Evolutionary conservation across 2,329 filamentous ascomycete species (phyloP).

Genomic region (Penicillium polonicum): DNA sequence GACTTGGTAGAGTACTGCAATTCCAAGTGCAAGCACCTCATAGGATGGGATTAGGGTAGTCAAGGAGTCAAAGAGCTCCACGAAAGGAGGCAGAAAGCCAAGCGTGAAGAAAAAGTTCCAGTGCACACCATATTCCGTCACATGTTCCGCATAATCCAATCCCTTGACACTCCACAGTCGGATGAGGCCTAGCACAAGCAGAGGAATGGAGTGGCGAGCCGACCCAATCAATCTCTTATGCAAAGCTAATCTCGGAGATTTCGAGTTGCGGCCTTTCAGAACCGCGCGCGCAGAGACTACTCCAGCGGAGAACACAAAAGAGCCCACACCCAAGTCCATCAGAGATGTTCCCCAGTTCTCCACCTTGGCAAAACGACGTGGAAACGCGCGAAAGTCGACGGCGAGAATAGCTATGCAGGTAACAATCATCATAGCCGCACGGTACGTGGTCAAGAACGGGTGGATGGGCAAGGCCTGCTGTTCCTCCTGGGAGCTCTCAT

Average conservation of each 20-base stretch:
- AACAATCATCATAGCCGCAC: slow-evolving; percentile 84
- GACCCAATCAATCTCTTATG: slow-evolving; percentile 62
- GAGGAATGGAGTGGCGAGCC: slow-evolving; percentile 75
- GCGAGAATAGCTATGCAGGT: slow-evolving; percentile 93
- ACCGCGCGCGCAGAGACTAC: slow-evolving; percentile 83
- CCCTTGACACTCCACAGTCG: slow-evolving; percentile 88
- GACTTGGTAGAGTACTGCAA: slow-evolving; percentile 71
- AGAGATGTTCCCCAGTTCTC: slow-evolving; percentile 99
- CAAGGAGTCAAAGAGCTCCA: slow-evolving; percentile 75
- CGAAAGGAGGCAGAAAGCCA: slow-evolving; percentile 81
- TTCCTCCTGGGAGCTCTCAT: slow-evolving; percentile 21
- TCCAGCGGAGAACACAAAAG: slow-evolving; percentile 93
- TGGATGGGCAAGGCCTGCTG: slow-evolving; percentile 69
- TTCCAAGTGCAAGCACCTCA: slow-evolving; percentile 67
- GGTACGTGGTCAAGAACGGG: slow-evolving; percentile 88
- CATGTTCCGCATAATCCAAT: slow-evolving; percentile 93
- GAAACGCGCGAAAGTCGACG: slow-evolving; percentile 91
- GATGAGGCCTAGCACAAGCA: slow-evolving; percentile 75
- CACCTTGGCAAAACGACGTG: slow-evolving; percentile 91
- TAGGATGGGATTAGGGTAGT: slow-evolving; percentile 73
- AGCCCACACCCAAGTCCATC: slow-evolving; percentile 96
- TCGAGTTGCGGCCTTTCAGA: slow-evolving; percentile 64
- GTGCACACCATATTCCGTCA: slow-evolving; percentile 95
- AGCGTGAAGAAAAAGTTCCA: slow-evolving; percentile 99
- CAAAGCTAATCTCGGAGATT: slow-evolving; percentile 47